Evolutionary conservation across 257 asterid genomes (phyloP), one percentile per base, ranked within the genome.

Genomic region (Marsdenia floribunda): DNA sequence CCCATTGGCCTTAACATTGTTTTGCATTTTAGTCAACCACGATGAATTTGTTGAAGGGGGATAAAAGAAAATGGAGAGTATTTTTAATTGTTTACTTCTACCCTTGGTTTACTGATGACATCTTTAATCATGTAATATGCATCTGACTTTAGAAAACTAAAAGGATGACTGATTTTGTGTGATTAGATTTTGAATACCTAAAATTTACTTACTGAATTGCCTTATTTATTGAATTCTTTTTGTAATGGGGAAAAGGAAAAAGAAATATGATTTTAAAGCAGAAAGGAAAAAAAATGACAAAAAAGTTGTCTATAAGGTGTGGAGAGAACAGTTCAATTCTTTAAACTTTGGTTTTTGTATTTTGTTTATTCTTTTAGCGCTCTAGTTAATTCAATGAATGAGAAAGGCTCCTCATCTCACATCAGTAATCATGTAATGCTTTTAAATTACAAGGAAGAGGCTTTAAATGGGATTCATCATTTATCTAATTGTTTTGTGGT

Each of bases 401-500:
- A 53, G 29, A 54, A 24, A 24, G 40, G 22, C 29, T 35, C 22
- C 52, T 37, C 22, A 12, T 21, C 52, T 33, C 10, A 5, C 29
- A 12, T 5, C 69, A 38, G 24, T 24, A 40, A 44, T 42, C 10
- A 21, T 58, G 76, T 42, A 40, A 21, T 46, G 58, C 35, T 61
- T 74, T 9, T 40, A 44, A 44, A 33, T 74, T 63, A 60, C 42
- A 54, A 38, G 24, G 44, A 42, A n/a, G n/a, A 61, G 46, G 49
- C 68, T 53, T 65, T 52, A 21, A 29, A 74, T 8, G 42, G 29
- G 59, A 44, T 68, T 59, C 21, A 9, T 46, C 44, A 11, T 37
- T 69, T 54, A 29, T 59, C 33, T 46, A 4, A 50, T 57, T 35
- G 57, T 40, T 60, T 24, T 24, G 63, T 83, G 67, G 57, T 60